Base-by-base conservation (phyloP, 139 green algal genomes). In the Chlorella sorokiniana region DNA sequence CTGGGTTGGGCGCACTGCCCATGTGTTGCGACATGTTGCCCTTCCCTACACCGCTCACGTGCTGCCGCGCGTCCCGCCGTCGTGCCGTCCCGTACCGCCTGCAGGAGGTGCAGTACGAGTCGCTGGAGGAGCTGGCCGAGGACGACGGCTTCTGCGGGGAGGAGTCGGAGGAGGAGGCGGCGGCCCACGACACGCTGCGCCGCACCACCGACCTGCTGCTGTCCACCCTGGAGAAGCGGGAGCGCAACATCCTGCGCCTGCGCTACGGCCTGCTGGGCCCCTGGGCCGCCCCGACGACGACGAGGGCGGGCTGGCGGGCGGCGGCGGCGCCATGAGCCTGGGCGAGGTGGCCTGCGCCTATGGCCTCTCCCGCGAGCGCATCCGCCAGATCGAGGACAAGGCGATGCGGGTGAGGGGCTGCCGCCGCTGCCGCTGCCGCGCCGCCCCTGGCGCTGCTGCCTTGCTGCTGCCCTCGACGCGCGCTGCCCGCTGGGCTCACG, bases 351-450 rank as follows among this genome's bases (percentile, higher is more conserved):
- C 67, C 25, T 25, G 33, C 0, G 70, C 78, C 2, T 78, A 89
- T 25, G 78, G 83, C 54, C 69, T 98, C 9, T 95, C 89, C 29
- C 81, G 88, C 42, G 94, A 98, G 88, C 86, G 94, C 37, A 95
- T 98, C 61, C 83, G 94, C 1, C 94, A 98, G 89, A 95, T 98
- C 38, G 94, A 98, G 81, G 76, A 83, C 33, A 94, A 94, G 80
- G 94, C 93, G 31, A 61, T 97, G 65, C 82, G 86, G 73, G 73
- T 79, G 73, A 38, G 73, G 6, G 33, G 59, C 20, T 23, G n/a
- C 14, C 54, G 54, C 14, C 20, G 54, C n/a, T n/a, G n/a, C n/a
- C n/a, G n/a, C n/a, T n/a, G n/a, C n/a, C n/a, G n/a, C n/a, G n/a
- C n/a, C n/a, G n/a, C n/a, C n/a, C n/a, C n/a, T n/a, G n/a, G n/a